These are phyloP conservation scores for Azolla pinnata DNA, from an alignment of 75 land plant species.

Conservation along the genomic window DNA sequence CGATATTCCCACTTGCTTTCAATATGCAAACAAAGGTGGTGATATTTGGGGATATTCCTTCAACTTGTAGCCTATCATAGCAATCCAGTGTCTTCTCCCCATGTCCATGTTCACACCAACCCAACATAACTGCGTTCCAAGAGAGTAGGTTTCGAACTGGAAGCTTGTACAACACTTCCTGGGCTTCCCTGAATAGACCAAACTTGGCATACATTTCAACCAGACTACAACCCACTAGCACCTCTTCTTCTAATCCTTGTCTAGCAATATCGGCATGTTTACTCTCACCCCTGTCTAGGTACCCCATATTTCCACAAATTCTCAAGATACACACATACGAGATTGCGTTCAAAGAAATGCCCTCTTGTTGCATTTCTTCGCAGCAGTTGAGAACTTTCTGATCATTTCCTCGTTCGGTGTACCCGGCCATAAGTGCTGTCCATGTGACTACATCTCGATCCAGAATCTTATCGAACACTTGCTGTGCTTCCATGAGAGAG, in stretches of 20 bases:
- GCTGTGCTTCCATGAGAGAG: constrained; percentile 28
- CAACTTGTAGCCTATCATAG: constrained; percentile 31
- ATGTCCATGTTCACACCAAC: constrained; percentile 45
- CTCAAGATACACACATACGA: constrained; percentile 40
- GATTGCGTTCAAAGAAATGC: constrained; percentile 32
- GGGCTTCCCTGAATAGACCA: constrained; percentile 34
- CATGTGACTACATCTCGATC: constrained; percentile 46
- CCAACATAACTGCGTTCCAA: constrained; percentile 52
- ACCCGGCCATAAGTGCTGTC: constrained; percentile 59
- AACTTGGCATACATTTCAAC: constrained; percentile 66
- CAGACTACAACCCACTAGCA: constrained; percentile 39
- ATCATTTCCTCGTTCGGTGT: constrained; percentile 42
- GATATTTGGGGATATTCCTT: neutral
- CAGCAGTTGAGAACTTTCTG: constrained; percentile 35
- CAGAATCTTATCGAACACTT: constrained; percentile 56
- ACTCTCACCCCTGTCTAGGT: constrained; percentile 41
- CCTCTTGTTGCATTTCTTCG: constrained; percentile 28
- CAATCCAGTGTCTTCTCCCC: constrained; percentile 39
- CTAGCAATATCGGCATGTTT: constrained; percentile 35
- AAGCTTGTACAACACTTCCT: constrained; percentile 32
- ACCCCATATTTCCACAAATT: constrained; percentile 53
- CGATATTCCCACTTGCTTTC: constrained; percentile 46
- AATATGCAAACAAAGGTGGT: constrained; percentile 25
- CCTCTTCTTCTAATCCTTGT: constrained; percentile 9
- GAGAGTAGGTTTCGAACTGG: constrained; percentile 32